Conservation (phyloP, 225 moss, liverwort and hornwort species). For the Physcomitrellopsis africana region DNA sequence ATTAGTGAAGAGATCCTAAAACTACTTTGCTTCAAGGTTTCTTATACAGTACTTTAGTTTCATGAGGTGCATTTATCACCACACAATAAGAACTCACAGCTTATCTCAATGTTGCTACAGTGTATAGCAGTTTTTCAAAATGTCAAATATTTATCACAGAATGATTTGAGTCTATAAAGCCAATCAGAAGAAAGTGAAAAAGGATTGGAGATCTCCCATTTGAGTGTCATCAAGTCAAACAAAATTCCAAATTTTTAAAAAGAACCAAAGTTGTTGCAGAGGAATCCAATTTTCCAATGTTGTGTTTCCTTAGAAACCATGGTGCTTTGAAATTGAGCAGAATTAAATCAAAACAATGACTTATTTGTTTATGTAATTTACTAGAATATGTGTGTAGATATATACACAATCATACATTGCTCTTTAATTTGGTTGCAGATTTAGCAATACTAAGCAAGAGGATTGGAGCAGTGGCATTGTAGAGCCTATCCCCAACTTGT, state of each 20-base stretch:
- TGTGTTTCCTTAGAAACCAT: neutral
- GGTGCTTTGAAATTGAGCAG: neutral
- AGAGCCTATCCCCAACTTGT: neutral
- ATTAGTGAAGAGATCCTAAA: neutral
- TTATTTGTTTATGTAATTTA: no score
- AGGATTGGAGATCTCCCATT: neutral
- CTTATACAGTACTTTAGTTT: neutral
- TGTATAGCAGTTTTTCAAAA: neutral
- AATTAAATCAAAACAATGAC: no score
- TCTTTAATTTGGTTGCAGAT: no score
- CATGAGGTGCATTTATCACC: neutral
- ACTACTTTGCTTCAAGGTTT: neutral
- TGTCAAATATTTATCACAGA: neutral
- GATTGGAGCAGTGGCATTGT: no score
- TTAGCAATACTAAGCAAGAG: no score
- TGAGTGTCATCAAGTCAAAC: neutral
- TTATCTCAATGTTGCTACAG: neutral
- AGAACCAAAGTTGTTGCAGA: neutral
- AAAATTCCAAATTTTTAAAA: neutral
- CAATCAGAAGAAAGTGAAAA: no score
- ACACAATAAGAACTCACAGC: neutral
- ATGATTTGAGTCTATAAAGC: neutral
- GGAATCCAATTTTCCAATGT: neutral
- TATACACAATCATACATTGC: no score
- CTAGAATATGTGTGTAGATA: no score